These are phyloP conservation scores for Puccinia polysora DNA, from an alignment of 1,284 basidiomycete genomes.

Conservation along the genomic window DNA sequence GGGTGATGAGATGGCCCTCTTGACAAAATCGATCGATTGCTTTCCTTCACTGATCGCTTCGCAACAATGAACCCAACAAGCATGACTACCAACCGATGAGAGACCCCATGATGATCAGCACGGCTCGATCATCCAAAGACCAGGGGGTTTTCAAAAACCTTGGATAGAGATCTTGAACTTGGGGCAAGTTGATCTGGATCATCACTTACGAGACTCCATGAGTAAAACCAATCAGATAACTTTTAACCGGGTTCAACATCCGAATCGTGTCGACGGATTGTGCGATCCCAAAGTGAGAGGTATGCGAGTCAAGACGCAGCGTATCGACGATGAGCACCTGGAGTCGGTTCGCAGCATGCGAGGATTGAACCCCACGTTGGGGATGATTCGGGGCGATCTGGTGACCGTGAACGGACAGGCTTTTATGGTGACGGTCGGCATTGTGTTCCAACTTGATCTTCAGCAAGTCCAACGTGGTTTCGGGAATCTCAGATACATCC, in stretches of 20 bases:
- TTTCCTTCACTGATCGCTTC: constrained; percentile 14
- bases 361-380: too few species aligned
- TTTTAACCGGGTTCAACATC: constrained; percentile 60
- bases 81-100: too few species aligned
- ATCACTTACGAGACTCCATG: constrained; percentile 65
- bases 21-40: not conserved
- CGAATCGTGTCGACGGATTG: constrained; percentile 61
- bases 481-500: constrained; percentile 69
- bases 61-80: constrained; percentile 22
- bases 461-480: constrained; percentile 58
- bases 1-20: not conserved
- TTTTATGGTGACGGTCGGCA: too few species aligned
- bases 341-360: too few species aligned
- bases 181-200: not conserved
- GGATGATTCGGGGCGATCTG: too few species aligned
- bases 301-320: constrained; percentile 61
- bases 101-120: too few species aligned
- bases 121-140: too few species aligned
- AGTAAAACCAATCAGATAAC: constrained; percentile 68
- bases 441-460: not conserved
- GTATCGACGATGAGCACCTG: constrained; percentile 68
- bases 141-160: too few species aligned
- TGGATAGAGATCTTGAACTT: not conserved
- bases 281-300: constrained; percentile 67
- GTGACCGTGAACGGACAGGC: too few species aligned